A percentile compares a stretch with the other conserved stretches of the same genome.
Evolutionary conservation across 345 rosid species (phyloP).

Genomic region (Citrus medica): DNA sequence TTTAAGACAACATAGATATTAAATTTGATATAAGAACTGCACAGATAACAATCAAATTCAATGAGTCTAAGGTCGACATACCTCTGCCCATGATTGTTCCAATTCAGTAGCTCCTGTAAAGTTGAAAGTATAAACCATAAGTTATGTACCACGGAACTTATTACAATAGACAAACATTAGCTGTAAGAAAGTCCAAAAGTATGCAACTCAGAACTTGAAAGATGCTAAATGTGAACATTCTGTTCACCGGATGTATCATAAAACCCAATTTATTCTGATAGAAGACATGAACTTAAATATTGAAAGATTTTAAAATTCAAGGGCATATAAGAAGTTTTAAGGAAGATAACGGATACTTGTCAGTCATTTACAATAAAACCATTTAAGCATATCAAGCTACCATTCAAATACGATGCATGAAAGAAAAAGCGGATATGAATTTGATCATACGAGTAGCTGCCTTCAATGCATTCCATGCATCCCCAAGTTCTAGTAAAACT

Average conservation of each 20-base stretch:
- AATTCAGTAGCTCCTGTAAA: slow-evolving; percentile 73
- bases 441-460: slow-evolving; percentile 63
- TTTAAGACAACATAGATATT: background rate
- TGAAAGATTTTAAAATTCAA: background rate
- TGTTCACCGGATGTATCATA: background rate
- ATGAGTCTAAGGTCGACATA: slow-evolving; percentile 15
- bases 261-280: background rate
- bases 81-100: slow-evolving; percentile 88
- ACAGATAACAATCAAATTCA: background rate
- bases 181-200: background rate
- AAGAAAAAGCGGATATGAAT: background rate
- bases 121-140: slow-evolving; percentile 5
- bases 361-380: too few relatives aligned
- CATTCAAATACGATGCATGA: background rate
- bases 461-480: slow-evolving; percentile 77
- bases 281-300: background rate
- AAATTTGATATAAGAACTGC: background rate
- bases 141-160: slow-evolving; percentile 5
- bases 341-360: background rate
- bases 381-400: background rate
- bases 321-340: background rate
- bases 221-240: background rate
- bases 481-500: slow-evolving; percentile 83
- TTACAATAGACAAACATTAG: background rate
- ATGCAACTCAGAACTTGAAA: background rate